Conservation (phyloP, 306 rosid genomes). For the Alnus glutinosa region DNA sequence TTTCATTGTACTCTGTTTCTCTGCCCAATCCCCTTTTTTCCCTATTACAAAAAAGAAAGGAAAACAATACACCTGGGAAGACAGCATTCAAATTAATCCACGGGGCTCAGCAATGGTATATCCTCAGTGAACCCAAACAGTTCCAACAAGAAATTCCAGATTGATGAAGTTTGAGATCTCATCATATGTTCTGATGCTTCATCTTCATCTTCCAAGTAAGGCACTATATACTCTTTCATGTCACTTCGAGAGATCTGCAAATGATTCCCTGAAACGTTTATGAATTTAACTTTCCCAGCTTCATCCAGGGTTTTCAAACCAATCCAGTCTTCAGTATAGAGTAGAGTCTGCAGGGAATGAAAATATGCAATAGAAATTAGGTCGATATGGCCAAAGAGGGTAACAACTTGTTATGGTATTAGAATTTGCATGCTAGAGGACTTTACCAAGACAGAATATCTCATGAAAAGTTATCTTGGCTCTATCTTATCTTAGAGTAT, state of each 20-base stretch:
- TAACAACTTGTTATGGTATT: neutral
- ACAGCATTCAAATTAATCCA: slow-evolving; percentile 4
- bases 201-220: slow-evolving; percentile 37
- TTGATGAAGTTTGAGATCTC: slow-evolving; percentile 20
- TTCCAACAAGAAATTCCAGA: slow-evolving; percentile 27
- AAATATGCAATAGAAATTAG: slow-evolving; percentile 5
- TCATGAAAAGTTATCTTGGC: too few species aligned
- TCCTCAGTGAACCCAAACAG: slow-evolving; percentile 17
- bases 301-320: slow-evolving; percentile 44
- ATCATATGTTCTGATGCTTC: slow-evolving; percentile 27
- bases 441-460: too few species aligned
- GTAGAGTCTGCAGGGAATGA: slow-evolving; percentile 42
- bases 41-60: neutral
- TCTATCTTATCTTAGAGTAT: too few species aligned
- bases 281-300: slow-evolving; percentile 54
- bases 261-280: slow-evolving; percentile 42
- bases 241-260: slow-evolving; percentile 32
- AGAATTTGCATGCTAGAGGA: too few species aligned
- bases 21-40: neutral
- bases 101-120: neutral
- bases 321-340: slow-evolving; percentile 50
- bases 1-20: neutral
- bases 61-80: neutral
- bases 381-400: neutral
- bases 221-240: slow-evolving; percentile 35